These are phyloP conservation scores for Piloderma croceum DNA, from an alignment of 768 basidiomycete genomes.

Conservation along the genomic window DNA sequence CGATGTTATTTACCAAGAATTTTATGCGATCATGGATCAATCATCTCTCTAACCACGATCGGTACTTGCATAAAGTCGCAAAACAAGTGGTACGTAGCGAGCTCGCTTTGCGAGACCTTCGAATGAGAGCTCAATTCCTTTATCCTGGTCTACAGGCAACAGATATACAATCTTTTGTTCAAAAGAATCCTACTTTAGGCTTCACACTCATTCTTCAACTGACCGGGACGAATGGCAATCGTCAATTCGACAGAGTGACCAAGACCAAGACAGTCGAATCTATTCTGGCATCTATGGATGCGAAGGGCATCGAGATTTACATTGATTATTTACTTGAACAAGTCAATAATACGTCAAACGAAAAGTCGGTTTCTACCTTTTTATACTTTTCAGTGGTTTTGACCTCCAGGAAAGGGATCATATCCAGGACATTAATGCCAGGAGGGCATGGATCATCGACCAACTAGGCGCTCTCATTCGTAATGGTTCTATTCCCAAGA, in stretches of 20 bases:
- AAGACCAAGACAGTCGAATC: slow-evolving; percentile 89
- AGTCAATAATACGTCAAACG: slow-evolving; percentile 42
- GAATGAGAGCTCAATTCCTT: slow-evolving; percentile 2
- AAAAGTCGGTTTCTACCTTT: slow-evolving; percentile 31
- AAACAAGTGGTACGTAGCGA: slow-evolving; percentile 60
- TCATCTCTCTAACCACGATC: slow-evolving; percentile 82
- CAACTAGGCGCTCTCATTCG: slow-evolving; percentile 76
- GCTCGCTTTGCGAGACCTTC: not conserved
- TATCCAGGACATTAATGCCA: slow-evolving; percentile 42
- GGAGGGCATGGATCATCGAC: slow-evolving; percentile 79
- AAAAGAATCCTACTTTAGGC: slow-evolving; percentile 71
- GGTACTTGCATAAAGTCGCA: slow-evolving; percentile 87
- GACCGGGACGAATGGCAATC: slow-evolving; percentile 75
- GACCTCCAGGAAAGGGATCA: slow-evolving; percentile 32
- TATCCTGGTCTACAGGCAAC: slow-evolving; percentile 49
- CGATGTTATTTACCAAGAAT: slow-evolving; percentile 89
- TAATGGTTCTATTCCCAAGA: slow-evolving; percentile 74
- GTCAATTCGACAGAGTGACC: slow-evolving; percentile 88
- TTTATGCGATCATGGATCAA: slow-evolving; percentile 98
- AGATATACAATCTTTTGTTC: slow-evolving; percentile 69
- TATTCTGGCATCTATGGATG: slow-evolving; percentile 69
- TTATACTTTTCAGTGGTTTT: slow-evolving; percentile 2
- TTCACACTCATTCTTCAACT: slow-evolving; percentile 83
- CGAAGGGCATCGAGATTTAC: slow-evolving; percentile 71
- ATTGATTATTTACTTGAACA: slow-evolving; percentile 65